Conservation (phyloP, 768 basidiomycete genomes). For the Cystobasidium tubakii region DNA sequence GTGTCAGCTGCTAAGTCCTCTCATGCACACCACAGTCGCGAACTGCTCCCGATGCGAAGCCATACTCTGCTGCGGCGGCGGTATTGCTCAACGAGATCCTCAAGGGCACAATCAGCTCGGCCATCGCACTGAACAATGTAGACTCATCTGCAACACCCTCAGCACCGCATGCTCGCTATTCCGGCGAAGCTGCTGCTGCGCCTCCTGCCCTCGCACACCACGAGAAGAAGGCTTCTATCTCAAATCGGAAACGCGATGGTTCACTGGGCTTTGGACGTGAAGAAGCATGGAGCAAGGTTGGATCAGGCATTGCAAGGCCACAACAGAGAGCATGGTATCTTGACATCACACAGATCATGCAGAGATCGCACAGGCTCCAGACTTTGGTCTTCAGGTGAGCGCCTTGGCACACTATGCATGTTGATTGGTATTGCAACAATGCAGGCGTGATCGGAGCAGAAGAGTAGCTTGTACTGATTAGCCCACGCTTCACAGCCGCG, state of each 20-base stretch:
- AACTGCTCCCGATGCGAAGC: constrained; percentile 32
- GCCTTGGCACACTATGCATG: no score
- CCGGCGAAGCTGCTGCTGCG: not conserved
- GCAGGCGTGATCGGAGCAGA: not conserved
- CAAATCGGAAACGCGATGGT: constrained; percentile 2
- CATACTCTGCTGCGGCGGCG: constrained; percentile 88
- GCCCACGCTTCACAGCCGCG: constrained; percentile 54
- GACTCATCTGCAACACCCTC: not conserved
- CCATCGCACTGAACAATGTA: constrained; percentile 58
- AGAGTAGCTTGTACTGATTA: not conserved
- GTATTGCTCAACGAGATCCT: constrained; percentile 90
- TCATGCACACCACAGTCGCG: no score
- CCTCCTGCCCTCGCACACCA: not conserved
- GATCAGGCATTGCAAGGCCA: not conserved
- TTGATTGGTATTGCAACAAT: not conserved
- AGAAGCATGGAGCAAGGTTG: constrained; percentile 9
- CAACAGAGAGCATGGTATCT: constrained; percentile 14
- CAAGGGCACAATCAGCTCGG: constrained; percentile 79
- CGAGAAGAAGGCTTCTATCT: constrained; percentile 1
- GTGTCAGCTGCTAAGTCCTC: no score
- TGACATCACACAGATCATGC: not conserved
- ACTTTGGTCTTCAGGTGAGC: constrained; percentile 40
- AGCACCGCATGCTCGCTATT: not conserved
- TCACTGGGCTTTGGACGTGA: constrained; percentile 4
- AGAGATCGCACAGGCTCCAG: not conserved